A percentile compares a stretch with the other conserved stretches of the same genome.
Evolutionary conservation across 2,329 filamentous ascomycete genomes (phyloP).

Genomic region (Cordyceps fumosorosea): DNA sequence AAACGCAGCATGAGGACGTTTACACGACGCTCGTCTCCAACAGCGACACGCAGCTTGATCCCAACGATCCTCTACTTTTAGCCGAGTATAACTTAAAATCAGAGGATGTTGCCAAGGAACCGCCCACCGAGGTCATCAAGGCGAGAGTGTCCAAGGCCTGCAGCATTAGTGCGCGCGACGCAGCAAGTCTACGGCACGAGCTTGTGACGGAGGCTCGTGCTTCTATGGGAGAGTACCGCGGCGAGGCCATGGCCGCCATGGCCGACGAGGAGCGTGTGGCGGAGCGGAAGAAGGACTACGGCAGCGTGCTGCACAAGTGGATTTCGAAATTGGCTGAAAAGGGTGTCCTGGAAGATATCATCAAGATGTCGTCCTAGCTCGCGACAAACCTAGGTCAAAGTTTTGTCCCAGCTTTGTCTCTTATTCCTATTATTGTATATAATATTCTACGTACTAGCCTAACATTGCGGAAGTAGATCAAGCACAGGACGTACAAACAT

Average conservation of each 20-base stretch:
- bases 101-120: neutral
- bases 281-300: conserved; percentile 60
- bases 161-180: conserved; percentile 18
- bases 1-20: neutral
- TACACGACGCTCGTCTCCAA: conserved; percentile 1
- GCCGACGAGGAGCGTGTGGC: conserved; percentile 47
- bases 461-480: no score
- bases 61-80: neutral
- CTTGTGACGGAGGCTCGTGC: conserved; percentile 35
- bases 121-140: neutral
- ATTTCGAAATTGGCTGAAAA: conserved; percentile 62
- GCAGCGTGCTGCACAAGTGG: conserved; percentile 62
- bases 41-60: neutral
- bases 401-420: neutral
- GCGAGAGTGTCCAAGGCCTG: neutral
- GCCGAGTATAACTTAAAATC: neutral
- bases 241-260: conserved; percentile 38
- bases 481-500: no score
- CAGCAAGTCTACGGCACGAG: conserved; percentile 30
- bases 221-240: conserved; percentile 39
- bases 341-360: conserved; percentile 45
- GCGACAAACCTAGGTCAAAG: neutral
- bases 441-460: neutral
- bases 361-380: conserved; percentile 20
- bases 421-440: neutral